Base-by-base conservation (phyloP, 495 filamentous ascomycete species). In the Tuber indicum region DNA sequence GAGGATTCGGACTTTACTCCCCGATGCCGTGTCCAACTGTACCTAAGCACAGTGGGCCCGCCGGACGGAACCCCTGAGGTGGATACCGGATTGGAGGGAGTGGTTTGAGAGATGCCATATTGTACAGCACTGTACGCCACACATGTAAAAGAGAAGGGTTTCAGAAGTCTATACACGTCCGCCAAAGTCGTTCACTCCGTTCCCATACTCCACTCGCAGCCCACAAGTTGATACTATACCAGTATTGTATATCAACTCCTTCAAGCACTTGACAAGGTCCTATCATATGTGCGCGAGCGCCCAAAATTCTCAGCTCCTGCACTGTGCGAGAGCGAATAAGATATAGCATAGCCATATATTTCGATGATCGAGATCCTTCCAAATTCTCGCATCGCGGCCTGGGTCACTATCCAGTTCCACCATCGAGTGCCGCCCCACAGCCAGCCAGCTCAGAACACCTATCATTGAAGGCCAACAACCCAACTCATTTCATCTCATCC, bases 381-480 rank as follows among this genome's bases (percentile, higher is more conserved):
- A 36, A 66, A 66, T 66, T 26, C 26, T 36, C 58, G 36, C 10
- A 66, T 66, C 58, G 14, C 26, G 26, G 26, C 26, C 32, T 17
- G 36, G 26, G 26, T 26, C 58, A 36, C 16, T 32, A 5, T 12
- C 32, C 26, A 66, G 32, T 7, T n/a, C 14, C 58, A 66, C 58
- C 32, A 66, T 6, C 16, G 12, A 36, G 17, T 36, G 3, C n/a
- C 17, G 58, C 5, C 26, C 58, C 10, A 26, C 16, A 19, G 26
- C 58, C 26, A 36, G 39, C 26, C 58, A 36, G 39, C 26, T 26
- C 12, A 32, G n/a, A 62, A 62, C 26, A 17, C 58, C 58, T 66
- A 66, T 66, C 58, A 36, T 32, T 19, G 58, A 32, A 66, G 58
- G 58, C 58, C 58, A 66, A 66, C 58, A 66, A 66, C 58, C 58